Base-by-base conservation (phyloP, 164 flowering plant species). In the Annona squamosa region DNA sequence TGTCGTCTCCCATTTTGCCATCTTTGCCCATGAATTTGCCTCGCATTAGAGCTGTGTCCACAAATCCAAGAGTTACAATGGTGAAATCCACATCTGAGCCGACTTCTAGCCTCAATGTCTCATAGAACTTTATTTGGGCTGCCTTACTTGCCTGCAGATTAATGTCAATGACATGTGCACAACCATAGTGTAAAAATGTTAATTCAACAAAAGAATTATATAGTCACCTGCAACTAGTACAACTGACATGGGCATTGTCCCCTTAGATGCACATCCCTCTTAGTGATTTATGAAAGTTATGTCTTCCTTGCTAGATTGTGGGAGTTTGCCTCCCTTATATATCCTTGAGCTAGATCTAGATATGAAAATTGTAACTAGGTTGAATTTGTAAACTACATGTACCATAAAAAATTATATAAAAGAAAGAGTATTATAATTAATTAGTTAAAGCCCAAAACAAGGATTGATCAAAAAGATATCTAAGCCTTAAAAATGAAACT, bases 141-240 rank as follows among this genome's bases (percentile, higher is more conserved):
- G 93, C 94, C 77, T 91, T 91, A 74, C 87, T 89, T 63, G 91
- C 95, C 94, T 90, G 81, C n/a, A 63, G 48, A 63, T 2, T 43
- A 26, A 26, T 26, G 37, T 26, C 37, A 26, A 26, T 1, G 37
- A 26, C 1, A 26, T 26, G 37, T 26, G 37, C 37, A 26, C 37
- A 26, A 1, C 37, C 37, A 26, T 26, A 26, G 16, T n/a, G 5
- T 1, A 52, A 73, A 26, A 26, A 26, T 26, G 37, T 26, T 26
- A 46, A 2, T 9, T 46, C 41, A 5, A 46, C 6, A 42, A n/a
- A 17, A 48, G 68, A n/a, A n/a, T 3, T 13, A 19, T 2, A 6
- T 3, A 72, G 48, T 44, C 37, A 26, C 5, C 13, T 18, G 61
- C 5, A 3, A 19, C 4, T 26, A 26, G 37, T 1, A 26, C 37